A percentile compares a stretch with the other conserved stretches of the same genome.
phyloP scores from a whole-genome alignment of 2,329 filamentous ascomycete genomes.

The Cladosporium oxysporum region DNA sequence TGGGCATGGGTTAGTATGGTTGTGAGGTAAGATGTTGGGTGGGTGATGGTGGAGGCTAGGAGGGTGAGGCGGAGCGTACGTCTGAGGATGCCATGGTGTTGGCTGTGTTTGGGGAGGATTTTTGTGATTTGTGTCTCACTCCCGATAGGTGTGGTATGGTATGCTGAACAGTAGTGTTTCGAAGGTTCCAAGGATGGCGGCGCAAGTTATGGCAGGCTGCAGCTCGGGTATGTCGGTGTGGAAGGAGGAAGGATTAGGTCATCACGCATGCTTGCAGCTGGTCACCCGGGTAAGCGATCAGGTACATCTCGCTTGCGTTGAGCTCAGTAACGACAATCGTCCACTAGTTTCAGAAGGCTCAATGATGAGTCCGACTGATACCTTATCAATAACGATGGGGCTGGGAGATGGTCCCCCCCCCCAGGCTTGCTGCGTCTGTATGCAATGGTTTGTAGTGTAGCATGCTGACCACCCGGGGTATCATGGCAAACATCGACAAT shows the following conservation, averaged over 20 bases:
- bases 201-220: conserved; percentile 4
- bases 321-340: neutral
- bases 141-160: neutral
- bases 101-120: neutral
- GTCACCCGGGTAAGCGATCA: neutral
- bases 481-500: neutral
- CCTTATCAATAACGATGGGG: neutral
- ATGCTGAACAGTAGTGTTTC: neutral
- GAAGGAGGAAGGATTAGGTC: neutral
- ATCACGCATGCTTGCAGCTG: conserved; percentile 2
- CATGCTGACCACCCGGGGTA: neutral
- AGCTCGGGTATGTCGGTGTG: conserved; percentile 4
- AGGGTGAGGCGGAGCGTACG: conserved; percentile 1
- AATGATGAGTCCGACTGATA: neutral
- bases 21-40: neutral
- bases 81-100: conserved; percentile 13
- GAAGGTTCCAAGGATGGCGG: neutral
- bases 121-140: neutral
- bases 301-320: neutral
- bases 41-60: no score
- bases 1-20: conserved; percentile 10
- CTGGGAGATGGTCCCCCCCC: neutral
- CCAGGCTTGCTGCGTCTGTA: neutral
- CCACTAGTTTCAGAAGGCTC: neutral
- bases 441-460: neutral